phyloP scores from a whole-genome alignment of 2,329 filamentous ascomycete species.

The Elsinoe fawcettii region DNA sequence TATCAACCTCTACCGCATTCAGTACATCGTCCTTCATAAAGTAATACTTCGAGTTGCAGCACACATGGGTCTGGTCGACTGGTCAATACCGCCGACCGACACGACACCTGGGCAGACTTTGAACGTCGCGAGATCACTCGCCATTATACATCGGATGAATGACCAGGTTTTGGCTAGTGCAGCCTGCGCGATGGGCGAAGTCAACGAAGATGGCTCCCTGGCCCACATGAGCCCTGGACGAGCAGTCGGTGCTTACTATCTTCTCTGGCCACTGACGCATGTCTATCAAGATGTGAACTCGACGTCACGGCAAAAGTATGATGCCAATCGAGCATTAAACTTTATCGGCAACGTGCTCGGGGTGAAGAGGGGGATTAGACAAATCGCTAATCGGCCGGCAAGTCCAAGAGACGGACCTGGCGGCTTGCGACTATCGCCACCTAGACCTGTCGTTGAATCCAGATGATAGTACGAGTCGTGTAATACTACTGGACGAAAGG shows the following conservation, averaged over 20 bases:
- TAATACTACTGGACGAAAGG: no score
- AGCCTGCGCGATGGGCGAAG: conserved; percentile 11
- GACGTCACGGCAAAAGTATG: conserved; percentile 1
- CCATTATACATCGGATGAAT: conserved; percentile 8
- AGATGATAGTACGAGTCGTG: no score
- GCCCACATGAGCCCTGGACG: conserved; percentile 15
- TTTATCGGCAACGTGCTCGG: conserved; percentile 14
- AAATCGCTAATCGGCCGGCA: conserved; percentile 1
- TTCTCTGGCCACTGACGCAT: conserved; percentile 14
- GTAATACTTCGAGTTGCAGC: neutral
- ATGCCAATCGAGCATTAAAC: conserved; percentile 11
- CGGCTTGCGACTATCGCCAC: neutral
- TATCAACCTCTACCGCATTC: conserved; percentile 10
- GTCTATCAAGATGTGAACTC: conserved; percentile 1
- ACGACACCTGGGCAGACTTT: neutral
- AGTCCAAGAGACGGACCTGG: conserved; percentile 5
- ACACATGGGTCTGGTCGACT: conserved; percentile 9
- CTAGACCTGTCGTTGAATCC: conserved; percentile 3
- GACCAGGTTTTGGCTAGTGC: conserved; percentile 6
- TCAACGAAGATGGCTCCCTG: neutral
- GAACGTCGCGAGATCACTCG: neutral
- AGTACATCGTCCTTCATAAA: conserved; percentile 13
- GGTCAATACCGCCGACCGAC: conserved; percentile 11
- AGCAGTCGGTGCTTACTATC: conserved; percentile 14
- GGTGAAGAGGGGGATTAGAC: conserved; percentile 10